Evolutionary conservation across 306 rosid genomes (phyloP), one percentile per base, ranked within the genome.

Genomic region (Dryas alaskensis): DNA sequence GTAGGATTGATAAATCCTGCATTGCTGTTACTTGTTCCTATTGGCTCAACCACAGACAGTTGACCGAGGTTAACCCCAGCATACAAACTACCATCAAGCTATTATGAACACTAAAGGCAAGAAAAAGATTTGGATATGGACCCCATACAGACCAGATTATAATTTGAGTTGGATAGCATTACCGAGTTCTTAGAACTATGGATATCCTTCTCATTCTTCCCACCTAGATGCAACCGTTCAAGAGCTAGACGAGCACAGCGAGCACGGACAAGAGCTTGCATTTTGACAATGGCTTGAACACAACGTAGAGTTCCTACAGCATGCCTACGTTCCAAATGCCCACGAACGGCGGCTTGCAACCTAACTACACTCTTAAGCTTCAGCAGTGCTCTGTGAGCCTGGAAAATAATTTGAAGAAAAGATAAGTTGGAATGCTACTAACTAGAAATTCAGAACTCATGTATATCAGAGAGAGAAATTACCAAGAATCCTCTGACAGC

Each of bases 331-430:
- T 87, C 99, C 87, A 95, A 86, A 86, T 87, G 90, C 71, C 99
- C 98, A 10, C 99, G 97, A 77, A 92, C 78, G 70, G 87, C 92
- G 82, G 99, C 98, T 88, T 95, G 99, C 90, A 95, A 79, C 79
- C 90, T 95, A 76, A 95, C 86, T 17, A 80, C 82, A 69, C 83
- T 87, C 84, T 86, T 86, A 45, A 60, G 80, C 82, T 90, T 83
- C 7, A 83, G 45, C 57, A 88, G 71, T 67, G 65, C 83, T 73
- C 76, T 85, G 69, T 39, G 90, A 71, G 92, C 98, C 99, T 92
- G 85, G 40, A 71, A 49, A 25, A 73, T 16, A 48, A 67, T 62
- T 71, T 59, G 60, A 44, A 43, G 6, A 70, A 58, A 19, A 40
- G 8, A 43, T 65, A 5, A 39, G 54, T 82, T 57, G 73, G 49